These are phyloP conservation scores for Saraca asoca DNA, from an alignment of 331 rosid species.

Conservation along the genomic window DNA sequence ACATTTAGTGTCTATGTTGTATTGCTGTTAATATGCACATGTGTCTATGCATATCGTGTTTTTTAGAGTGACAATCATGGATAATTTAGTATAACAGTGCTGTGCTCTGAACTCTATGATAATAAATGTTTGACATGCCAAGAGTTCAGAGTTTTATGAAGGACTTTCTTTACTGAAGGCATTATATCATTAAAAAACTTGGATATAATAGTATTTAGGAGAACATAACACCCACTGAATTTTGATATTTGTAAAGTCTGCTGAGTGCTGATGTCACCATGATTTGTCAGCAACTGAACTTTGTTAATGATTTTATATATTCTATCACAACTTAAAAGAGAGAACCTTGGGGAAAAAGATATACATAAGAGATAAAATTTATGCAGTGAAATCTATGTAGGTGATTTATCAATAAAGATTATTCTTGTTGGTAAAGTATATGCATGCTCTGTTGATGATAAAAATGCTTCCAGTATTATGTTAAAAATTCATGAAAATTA, in stretches of 20 bases:
- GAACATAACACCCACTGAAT: not conserved
- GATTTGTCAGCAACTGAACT: conserved; percentile 12
- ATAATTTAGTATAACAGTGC: conserved; percentile 3
- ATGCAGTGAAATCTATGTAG: conserved; percentile 4
- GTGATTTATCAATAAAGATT: too few relatives aligned
- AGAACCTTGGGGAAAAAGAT: not conserved
- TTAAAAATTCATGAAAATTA: conserved; percentile 17
- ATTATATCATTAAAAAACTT: not conserved
- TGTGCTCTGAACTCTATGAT: not conserved
- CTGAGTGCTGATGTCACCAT: conserved; percentile 1
- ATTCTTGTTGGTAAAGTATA: not conserved
- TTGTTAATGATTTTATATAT: not conserved
- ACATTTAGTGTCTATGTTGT: conserved; percentile 11
- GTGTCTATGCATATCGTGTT: not conserved
- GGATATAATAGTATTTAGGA: not conserved
- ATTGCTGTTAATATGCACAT: conserved; percentile 12
- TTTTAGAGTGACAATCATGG: conserved; percentile 15
- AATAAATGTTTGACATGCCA: not conserved
- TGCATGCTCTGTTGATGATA: not conserved
- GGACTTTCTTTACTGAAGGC: not conserved
- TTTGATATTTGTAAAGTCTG: conserved; percentile 3
- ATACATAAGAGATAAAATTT: not conserved
- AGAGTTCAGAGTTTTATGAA: conserved; percentile 11
- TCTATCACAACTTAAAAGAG: conserved; percentile 1
- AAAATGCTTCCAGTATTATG: too few relatives aligned